These are phyloP conservation scores for Emericellopsis cladophorae DNA, from an alignment of 2,329 filamentous ascomycete species.

Conservation along the genomic window DNA sequence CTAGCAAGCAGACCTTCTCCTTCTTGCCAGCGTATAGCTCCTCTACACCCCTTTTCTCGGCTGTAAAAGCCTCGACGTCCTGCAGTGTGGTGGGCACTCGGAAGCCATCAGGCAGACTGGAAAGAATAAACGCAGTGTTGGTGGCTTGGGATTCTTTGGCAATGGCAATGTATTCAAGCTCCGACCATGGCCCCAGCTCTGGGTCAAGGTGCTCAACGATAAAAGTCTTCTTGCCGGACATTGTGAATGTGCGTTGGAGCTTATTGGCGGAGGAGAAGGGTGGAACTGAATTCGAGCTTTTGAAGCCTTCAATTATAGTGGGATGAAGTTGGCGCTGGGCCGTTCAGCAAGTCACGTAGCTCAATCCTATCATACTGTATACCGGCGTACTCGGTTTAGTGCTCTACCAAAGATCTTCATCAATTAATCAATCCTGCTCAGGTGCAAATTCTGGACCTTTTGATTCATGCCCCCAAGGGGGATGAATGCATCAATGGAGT, in stretches of 20 bases:
- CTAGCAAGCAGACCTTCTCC: conserved; percentile 72
- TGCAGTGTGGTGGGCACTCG: conserved; percentile 47
- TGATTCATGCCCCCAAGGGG: no score
- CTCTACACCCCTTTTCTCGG: conserved; percentile 71
- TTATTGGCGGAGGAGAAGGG: no score
- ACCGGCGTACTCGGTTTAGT: no score
- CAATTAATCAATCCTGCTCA: no score
- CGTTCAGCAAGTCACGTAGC: no score
- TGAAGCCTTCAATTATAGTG: no score
- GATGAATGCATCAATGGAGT: no score
- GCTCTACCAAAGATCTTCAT: no score
- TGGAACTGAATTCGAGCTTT: no score
- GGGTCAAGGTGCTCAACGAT: conserved; percentile 95
- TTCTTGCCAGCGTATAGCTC: conserved; percentile 64
- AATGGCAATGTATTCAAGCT: conserved; percentile 83
- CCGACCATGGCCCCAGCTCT: conserved; percentile 88
- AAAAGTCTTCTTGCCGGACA: conserved; percentile 52
- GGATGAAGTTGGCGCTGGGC: no score
- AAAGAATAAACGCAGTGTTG: conserved; percentile 64
- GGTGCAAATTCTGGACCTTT: no score
- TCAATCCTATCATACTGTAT: no score
- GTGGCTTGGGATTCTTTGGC: conserved; percentile 62
- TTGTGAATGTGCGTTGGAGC: background rate
- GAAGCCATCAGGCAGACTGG: conserved; percentile 62
- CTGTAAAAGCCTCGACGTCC: conserved; percentile 47